Percentiles rank a stretch among this genome's conserved stretches.
Conservation (phyloP, 2,329 filamentous ascomycete species). For the Claviceps sp. region DNA sequence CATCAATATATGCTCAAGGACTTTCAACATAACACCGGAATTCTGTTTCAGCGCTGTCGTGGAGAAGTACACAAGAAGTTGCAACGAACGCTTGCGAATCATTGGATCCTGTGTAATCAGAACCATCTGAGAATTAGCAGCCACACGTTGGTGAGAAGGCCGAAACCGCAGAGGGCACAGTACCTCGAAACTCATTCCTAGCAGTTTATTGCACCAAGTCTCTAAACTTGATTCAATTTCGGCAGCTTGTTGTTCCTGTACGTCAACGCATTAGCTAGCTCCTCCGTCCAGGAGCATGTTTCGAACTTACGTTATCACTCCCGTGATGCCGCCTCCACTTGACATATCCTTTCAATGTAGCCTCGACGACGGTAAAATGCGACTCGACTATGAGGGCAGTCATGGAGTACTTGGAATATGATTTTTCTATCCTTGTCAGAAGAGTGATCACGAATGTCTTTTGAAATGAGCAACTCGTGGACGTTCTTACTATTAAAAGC, state of each 20-base stretch:
- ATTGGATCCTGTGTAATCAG: slow-evolving; percentile 51
- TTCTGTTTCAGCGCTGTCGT: slow-evolving; percentile 68
- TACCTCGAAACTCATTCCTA: slow-evolving; percentile 57
- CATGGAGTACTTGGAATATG: slow-evolving; percentile 55
- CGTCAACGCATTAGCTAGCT: not conserved
- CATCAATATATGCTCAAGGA: slow-evolving; percentile 81
- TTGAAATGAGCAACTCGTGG: not conserved
- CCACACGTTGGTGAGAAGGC: not conserved
- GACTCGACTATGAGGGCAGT: slow-evolving; percentile 73
- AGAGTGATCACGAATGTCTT: not conserved
- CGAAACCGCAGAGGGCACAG: not conserved
- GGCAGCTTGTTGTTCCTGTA: slow-evolving; percentile 35
- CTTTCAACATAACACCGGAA: slow-evolving; percentile 70
- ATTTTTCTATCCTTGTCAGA: slow-evolving; percentile 27
- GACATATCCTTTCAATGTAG: slow-evolving; percentile 75
- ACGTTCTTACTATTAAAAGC: slow-evolving; percentile 47
- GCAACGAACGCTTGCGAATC: slow-evolving; percentile 68
- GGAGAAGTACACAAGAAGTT: slow-evolving; percentile 73
- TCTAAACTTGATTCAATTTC: slow-evolving; percentile 52
- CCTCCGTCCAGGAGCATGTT: not conserved
- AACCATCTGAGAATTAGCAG: not conserved
- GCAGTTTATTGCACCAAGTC: slow-evolving; percentile 58
- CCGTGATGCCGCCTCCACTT: slow-evolving; percentile 48
- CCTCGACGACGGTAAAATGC: slow-evolving; percentile 79
- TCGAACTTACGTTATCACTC: slow-evolving; percentile 17